Conservation (phyloP, 2,329 filamentous ascomycete genomes). For the Aspergillus sergii region DNA sequence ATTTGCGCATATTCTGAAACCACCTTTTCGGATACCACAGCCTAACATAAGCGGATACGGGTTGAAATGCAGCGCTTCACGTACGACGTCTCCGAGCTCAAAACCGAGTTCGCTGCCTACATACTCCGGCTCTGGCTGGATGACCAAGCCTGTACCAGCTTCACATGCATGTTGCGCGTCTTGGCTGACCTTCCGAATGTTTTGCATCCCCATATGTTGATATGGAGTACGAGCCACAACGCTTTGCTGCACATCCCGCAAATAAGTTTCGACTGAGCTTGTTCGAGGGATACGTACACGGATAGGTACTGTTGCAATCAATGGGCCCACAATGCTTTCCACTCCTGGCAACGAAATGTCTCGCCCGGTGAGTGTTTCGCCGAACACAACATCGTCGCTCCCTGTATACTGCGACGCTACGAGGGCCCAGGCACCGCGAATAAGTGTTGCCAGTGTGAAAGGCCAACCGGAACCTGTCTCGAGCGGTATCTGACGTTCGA, state of each 20-base stretch:
- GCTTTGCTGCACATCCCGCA: slow-evolving; percentile 35
- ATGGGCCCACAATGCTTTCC: slow-evolving; percentile 52
- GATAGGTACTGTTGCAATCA: slow-evolving; percentile 53
- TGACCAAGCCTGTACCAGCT: slow-evolving; percentile 39
- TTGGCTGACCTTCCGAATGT: slow-evolving; percentile 48
- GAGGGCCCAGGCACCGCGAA: slow-evolving; percentile 53
- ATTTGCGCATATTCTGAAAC: slow-evolving; percentile 48
- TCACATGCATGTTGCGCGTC: slow-evolving; percentile 43
- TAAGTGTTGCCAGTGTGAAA: slow-evolving; percentile 51
- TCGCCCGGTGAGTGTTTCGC: slow-evolving; percentile 54
- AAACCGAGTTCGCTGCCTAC: slow-evolving; percentile 42
- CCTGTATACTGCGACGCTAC: slow-evolving; percentile 49
- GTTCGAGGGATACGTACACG: slow-evolving; percentile 41
- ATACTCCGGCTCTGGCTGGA: slow-evolving; percentile 44
- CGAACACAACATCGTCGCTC: slow-evolving; percentile 52
- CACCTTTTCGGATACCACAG: slow-evolving; percentile 46
- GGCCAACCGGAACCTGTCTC: slow-evolving; percentile 24
- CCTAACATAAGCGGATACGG: slow-evolving; percentile 55
- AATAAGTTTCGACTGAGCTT: slow-evolving; percentile 30
- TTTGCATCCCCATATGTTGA: slow-evolving; percentile 54
- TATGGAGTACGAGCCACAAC: slow-evolving; percentile 45
- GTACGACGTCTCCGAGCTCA: slow-evolving; percentile 36
- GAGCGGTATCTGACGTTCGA: slow-evolving; percentile 46
- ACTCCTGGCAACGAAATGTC: slow-evolving; percentile 49
- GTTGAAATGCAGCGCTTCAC: slow-evolving; percentile 47